Conservation (phyloP, 495 filamentous ascomycete species). For the Penicillium maclennaniae region DNA sequence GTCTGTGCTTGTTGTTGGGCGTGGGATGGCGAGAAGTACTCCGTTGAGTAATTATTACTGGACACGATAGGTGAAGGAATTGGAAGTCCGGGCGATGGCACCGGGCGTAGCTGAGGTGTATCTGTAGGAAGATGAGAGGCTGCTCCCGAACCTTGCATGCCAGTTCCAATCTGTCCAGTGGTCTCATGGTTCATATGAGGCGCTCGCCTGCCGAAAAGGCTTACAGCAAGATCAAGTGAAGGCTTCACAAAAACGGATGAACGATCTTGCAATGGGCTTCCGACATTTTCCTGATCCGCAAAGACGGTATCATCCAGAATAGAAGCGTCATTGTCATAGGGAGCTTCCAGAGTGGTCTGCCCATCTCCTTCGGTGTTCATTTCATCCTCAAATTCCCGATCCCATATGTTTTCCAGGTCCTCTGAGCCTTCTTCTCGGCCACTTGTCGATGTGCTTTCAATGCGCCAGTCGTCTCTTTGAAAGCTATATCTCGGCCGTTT, state of each 20-base stretch:
- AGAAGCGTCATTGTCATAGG: slow-evolving; percentile 2
- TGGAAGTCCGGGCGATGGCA: slow-evolving; percentile 44
- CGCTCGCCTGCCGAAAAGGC: slow-evolving; percentile 8
- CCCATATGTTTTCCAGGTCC: slow-evolving; percentile 33
- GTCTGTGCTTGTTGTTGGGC: slow-evolving; percentile 8
- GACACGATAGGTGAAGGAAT: slow-evolving; percentile 44
- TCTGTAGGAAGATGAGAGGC: slow-evolving; percentile 27
- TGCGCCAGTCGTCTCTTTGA: slow-evolving; percentile 64
- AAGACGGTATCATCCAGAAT: slow-evolving; percentile 8
- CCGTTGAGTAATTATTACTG: slow-evolving; percentile 17
- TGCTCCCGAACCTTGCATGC: not conserved
- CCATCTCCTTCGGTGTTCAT: slow-evolving; percentile 14
- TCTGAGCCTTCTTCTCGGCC: slow-evolving; percentile 47
- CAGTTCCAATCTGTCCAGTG: not conserved
- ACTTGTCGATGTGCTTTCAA: slow-evolving; percentile 62
- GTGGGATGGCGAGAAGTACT: slow-evolving; percentile 30
- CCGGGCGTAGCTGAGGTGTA: slow-evolving; percentile 43
- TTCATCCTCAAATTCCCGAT: slow-evolving; percentile 42
- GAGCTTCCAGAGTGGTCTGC: slow-evolving; percentile 20
- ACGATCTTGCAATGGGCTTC: slow-evolving; percentile 19
- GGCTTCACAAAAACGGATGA: slow-evolving; percentile 20
- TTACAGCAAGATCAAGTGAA: slow-evolving; percentile 13
- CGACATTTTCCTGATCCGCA: slow-evolving; percentile 12
- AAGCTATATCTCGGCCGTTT: slow-evolving; percentile 74
- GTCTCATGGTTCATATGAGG: slow-evolving; percentile 1